phyloP scores from a whole-genome alignment of 768 basidiomycete species.

The Naganishia vishniacii region DNA sequence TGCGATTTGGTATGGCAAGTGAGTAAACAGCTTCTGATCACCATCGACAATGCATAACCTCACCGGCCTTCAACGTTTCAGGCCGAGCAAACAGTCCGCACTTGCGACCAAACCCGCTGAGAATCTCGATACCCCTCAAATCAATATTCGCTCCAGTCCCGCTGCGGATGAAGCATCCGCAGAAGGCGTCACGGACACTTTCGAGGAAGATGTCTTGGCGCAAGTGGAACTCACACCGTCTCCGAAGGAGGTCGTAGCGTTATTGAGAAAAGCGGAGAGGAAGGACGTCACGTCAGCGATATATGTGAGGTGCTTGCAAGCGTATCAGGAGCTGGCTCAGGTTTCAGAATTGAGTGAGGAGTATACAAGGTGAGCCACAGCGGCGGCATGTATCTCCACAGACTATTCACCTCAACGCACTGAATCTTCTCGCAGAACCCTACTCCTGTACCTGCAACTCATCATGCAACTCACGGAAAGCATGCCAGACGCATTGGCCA shows the following conservation, averaged over 20 bases:
- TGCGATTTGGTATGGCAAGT: constrained; percentile 20
- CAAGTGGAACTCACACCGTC: constrained; percentile 64
- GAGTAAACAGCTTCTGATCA: background rate
- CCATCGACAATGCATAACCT: background rate
- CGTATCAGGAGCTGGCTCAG: constrained; percentile 55
- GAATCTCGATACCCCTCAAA: constrained; percentile 17
- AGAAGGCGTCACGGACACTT: constrained; percentile 50
- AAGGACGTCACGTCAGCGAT: constrained; percentile 66
- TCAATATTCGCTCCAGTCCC: constrained; percentile 51
- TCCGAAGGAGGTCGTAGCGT: constrained; percentile 62
- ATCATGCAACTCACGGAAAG: constrained; percentile 72
- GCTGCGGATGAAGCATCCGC: constrained; percentile 54
- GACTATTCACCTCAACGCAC: background rate
- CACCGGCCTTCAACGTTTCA: background rate
- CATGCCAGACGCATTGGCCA: constrained; percentile 56
- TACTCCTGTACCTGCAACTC: constrained; percentile 69
- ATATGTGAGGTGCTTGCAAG: constrained; percentile 68
- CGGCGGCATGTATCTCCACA: background rate
- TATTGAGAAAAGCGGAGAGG: constrained; percentile 63
- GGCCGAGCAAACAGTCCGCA: constrained; percentile 22
- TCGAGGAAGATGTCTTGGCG: constrained; percentile 51
- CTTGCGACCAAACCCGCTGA: constrained; percentile 35
- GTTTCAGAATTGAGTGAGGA: constrained; percentile 1
- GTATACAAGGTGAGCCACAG: background rate
- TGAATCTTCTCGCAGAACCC: constrained; percentile 47